phyloP scores from a whole-genome alignment of 2,329 filamentous ascomycete species.

The Aspergillus chevalieri region DNA sequence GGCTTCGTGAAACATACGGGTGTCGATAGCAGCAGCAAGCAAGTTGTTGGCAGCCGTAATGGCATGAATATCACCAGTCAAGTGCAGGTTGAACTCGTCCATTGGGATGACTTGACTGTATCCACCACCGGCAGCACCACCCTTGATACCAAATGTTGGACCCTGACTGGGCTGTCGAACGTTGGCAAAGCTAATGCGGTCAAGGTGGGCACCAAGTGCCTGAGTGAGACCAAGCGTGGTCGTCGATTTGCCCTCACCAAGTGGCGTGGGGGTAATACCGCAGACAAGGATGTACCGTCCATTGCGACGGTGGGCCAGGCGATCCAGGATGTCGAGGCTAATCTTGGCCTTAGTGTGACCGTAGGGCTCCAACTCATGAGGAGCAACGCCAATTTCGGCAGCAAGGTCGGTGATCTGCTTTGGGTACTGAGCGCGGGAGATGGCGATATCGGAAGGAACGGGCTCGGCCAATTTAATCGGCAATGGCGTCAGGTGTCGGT shows the following conservation, averaged over 20 bases:
- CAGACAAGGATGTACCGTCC: constrained; percentile 90
- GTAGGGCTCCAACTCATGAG: constrained; percentile 89
- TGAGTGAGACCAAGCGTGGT: constrained; percentile 95
- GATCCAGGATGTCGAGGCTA: constrained; percentile 71
- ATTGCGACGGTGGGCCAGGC: constrained; percentile 78
- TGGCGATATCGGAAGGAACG: constrained; percentile 91
- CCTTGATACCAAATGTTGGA: constrained; percentile 98
- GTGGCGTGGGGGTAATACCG: constrained; percentile 91
- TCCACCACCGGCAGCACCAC: constrained; percentile 90
- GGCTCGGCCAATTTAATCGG: constrained; percentile 71
- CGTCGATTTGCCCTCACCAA: constrained; percentile 96
- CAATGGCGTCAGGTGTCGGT: constrained; percentile 72
- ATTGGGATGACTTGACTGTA: constrained; percentile 99
- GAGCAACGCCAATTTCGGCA: constrained; percentile 76
- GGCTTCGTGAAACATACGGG: constrained; percentile 95
- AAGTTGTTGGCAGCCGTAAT: constrained; percentile 97
- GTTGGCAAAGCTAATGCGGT: constrained; percentile 87
- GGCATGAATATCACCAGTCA: constrained; percentile 96
- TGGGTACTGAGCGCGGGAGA: constrained; percentile 83
- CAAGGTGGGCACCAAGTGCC: constrained; percentile 81
- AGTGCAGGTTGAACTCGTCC: constrained; percentile 98
- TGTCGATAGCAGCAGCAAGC: constrained; percentile 91
- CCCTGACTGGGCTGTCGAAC: constrained; percentile 95
- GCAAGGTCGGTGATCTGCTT: constrained; percentile 84
- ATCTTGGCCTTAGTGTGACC: constrained; percentile 96